phyloP scores from a whole-genome alignment of 2,329 filamentous ascomycete species.

The Scleromitrula shiraiana region DNA sequence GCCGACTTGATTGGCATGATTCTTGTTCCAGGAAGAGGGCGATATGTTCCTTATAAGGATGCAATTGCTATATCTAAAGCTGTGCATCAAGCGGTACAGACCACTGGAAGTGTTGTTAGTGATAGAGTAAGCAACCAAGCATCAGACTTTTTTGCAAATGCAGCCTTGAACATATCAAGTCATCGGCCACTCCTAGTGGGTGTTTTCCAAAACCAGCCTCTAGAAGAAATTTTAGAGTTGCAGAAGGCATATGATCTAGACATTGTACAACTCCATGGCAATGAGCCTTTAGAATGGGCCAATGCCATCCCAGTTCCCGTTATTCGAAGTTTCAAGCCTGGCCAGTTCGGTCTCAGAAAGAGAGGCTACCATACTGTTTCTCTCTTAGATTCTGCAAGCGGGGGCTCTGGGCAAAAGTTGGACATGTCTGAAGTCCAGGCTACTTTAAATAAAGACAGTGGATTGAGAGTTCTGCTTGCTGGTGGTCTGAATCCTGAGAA shows the following conservation, averaged over 20 bases:
- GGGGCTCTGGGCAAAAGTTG: constrained; percentile 71
- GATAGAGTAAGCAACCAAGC: constrained; percentile 29
- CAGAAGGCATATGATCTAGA: constrained; percentile 73
- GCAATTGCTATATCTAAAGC: constrained; percentile 73
- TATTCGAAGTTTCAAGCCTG: constrained; percentile 74
- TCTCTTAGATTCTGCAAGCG: constrained; percentile 78
- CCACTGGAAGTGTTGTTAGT: constrained; percentile 21
- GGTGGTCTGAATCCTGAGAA: constrained; percentile 79
- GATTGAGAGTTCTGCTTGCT: constrained; percentile 72
- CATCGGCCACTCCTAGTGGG: constrained; percentile 73
- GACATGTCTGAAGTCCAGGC: constrained; percentile 62
- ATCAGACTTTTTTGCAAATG: constrained; percentile 64
- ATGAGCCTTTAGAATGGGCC: constrained; percentile 90
- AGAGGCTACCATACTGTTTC: constrained; percentile 79
- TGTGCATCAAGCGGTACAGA: constrained; percentile 47
- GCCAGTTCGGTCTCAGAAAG: constrained; percentile 50
- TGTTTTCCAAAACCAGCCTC: constrained; percentile 86
- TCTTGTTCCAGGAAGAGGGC: constrained; percentile 70
- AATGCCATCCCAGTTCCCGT: constrained; percentile 85
- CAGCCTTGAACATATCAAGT: constrained; percentile 40
- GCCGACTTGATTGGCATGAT: constrained; percentile 94
- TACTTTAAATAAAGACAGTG: constrained; percentile 57
- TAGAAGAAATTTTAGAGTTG: constrained; percentile 72
- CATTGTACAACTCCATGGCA: constrained; percentile 85
- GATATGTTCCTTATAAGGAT: constrained; percentile 70